Conservation (phyloP, 495 filamentous ascomycete genomes). For the Penicillium alfredii region DNA sequence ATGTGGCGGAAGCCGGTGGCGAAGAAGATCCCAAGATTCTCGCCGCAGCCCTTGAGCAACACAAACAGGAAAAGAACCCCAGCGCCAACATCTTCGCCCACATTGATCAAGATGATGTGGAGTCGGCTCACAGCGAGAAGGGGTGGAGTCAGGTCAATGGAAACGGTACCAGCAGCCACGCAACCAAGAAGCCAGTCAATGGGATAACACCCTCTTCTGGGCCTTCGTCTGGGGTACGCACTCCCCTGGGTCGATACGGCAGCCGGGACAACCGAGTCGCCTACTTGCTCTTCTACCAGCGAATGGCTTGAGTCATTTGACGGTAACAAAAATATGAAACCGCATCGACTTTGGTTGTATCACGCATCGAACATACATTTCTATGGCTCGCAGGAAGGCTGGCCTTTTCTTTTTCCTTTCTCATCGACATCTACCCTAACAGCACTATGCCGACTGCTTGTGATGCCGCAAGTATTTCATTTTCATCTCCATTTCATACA, state of each 20-base stretch:
- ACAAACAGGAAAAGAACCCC: conserved; percentile 53
- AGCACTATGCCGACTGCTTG: conserved; percentile 13
- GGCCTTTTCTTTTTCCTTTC: not conserved
- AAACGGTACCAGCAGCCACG: conserved; percentile 35
- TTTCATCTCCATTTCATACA: conserved; percentile 7
- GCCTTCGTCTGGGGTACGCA: conserved; percentile 51
- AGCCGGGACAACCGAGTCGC: conserved; percentile 93
- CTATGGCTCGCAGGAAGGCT: no score
- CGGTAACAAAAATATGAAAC: not conserved
- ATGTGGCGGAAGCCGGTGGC: conserved; percentile 80
- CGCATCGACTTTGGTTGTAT: no score
- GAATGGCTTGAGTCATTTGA: conserved; percentile 41
- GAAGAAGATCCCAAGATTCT: conserved; percentile 71
- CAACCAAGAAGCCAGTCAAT: conserved; percentile 64
- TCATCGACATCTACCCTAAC: conserved; percentile 1
- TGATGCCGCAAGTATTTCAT: no score
- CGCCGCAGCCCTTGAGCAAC: conserved; percentile 56
- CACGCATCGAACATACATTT: no score
- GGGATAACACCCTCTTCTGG: conserved; percentile 48
- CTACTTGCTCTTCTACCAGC: conserved; percentile 93
- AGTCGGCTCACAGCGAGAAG: conserved; percentile 51
- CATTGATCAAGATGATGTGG: conserved; percentile 61
- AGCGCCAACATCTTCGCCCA: conserved; percentile 64
- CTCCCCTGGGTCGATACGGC: conserved; percentile 57
- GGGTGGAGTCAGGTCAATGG: conserved; percentile 84